Evolutionary conservation across 805 yeast species (phyloP), one percentile per base, ranked within the genome.

Genomic region (Jamesozyma spencerorum): DNA sequence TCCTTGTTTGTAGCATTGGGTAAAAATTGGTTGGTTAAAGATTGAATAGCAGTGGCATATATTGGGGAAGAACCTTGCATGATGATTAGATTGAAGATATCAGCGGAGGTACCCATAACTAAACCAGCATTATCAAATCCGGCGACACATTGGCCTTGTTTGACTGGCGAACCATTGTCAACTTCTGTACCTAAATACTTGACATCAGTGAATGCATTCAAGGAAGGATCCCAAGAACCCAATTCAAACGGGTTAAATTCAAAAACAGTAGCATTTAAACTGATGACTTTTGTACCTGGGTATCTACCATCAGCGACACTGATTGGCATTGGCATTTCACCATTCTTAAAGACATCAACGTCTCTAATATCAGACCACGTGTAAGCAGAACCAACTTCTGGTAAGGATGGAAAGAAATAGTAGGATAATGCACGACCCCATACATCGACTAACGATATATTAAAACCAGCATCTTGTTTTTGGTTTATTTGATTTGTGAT

Each of bases 211-310:
- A 87, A 86, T 2, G 81, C 64, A 41, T 71, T 67, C 40, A 84
- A 62, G 1, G 81, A 66, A 12, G 85, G 82, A 55, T 87, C 96
- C 94, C 94, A 86, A 4, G 94, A 79, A 12, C 96, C 96, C 54
- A 86, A 62, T 55, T 81, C 84, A 51, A 66, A 79, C 11, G 94
- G 88, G 38, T 70, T 72, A 48, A 75, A 60, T 48, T 78, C 76
- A 47, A 79, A 75, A 39, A 70, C 71, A 1, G 95, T 84, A 7
- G 94, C 79, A 65, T 85, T 86, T 26, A 62, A 56, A 44, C 72
- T 69, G 37, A 82, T 64, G 37, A 81, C 69, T 3, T 45, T 37
- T 3, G 81, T 69, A 22, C 75, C 76, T 11, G 85, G 85, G n/a
- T 71, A 65, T 61, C 85, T 68, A 37, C 84, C 85, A 53, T 77